Conservation (phyloP, 2,329 filamentous ascomycete genomes). For the Colletotrichum sojae region DNA sequence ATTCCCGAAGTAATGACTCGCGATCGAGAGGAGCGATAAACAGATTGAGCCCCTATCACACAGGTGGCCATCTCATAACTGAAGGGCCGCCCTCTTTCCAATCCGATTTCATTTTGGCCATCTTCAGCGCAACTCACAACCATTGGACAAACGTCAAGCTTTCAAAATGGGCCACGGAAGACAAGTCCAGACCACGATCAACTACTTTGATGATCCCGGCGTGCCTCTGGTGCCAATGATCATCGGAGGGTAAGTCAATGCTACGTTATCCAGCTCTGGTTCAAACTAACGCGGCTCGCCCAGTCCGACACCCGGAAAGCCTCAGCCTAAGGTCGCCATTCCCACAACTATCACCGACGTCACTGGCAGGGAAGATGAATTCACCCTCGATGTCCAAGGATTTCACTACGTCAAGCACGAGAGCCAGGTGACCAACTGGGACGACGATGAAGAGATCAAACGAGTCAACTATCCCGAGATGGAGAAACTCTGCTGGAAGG, state of each 20-base stretch:
- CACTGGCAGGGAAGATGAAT: slow-evolving; percentile 77
- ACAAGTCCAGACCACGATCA: slow-evolving; percentile 34
- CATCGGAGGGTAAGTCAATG: slow-evolving; percentile 32
- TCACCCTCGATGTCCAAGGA: slow-evolving; percentile 65
- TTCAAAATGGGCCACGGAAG: slow-evolving; percentile 22
- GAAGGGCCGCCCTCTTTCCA: background rate
- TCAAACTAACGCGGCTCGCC: slow-evolving; percentile 1
- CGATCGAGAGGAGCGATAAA: slow-evolving; percentile 22
- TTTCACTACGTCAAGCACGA: slow-evolving; percentile 71
- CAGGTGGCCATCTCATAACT: background rate
- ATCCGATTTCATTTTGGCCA: background rate
- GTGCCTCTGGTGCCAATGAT: slow-evolving; percentile 38
- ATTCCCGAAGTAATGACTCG: slow-evolving; percentile 27
- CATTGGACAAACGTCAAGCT: background rate
- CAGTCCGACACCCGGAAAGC: slow-evolving; percentile 33
- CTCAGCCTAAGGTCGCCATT: slow-evolving; percentile 68
- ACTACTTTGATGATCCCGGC: slow-evolving; percentile 38
- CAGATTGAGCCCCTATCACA: background rate
- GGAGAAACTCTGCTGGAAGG: slow-evolving; percentile 39
- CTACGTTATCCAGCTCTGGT: background rate
- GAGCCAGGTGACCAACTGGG: slow-evolving; percentile 65
- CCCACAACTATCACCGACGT: slow-evolving; percentile 68
- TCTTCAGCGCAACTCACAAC: background rate
- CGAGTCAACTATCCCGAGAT: slow-evolving; percentile 54
- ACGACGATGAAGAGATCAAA: slow-evolving; percentile 66